A percentile compares a stretch with the other conserved stretches of the same genome.
phyloP scores from a whole-genome alignment of 441 rosid species.

The Isatis lusitanica region DNA sequence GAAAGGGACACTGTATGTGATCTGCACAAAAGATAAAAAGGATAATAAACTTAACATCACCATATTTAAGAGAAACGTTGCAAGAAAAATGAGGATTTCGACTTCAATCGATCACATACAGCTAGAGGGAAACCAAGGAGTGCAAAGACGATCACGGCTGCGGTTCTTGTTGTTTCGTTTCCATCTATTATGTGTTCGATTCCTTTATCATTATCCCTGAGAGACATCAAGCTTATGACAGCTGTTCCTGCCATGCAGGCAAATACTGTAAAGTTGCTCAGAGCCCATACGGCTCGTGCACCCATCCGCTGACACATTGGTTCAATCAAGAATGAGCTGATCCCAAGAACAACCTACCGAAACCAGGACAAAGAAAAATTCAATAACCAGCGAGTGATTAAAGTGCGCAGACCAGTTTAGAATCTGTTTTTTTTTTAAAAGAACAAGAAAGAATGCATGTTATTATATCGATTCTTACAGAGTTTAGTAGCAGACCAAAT shows the following conservation, averaged over 20 bases:
- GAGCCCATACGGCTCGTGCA: slow-evolving; percentile 82
- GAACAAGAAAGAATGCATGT: not conserved
- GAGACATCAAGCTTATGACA: slow-evolving; percentile 69
- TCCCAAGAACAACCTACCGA: slow-evolving; percentile 86
- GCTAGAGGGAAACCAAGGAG: slow-evolving; percentile 97
- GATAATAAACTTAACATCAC: not conserved
- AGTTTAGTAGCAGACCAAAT: slow-evolving; percentile 96
- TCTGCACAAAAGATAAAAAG: slow-evolving; percentile 42
- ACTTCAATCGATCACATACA: slow-evolving; percentile 48
- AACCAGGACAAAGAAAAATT: not conserved
- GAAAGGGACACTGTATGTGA: slow-evolving; percentile 91
- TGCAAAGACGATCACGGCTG: slow-evolving; percentile 75
- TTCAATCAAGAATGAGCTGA: slow-evolving; percentile 84
- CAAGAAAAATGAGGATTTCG: not conserved
- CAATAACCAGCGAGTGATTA: not conserved
- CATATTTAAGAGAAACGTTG: not conserved
- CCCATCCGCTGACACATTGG: slow-evolving; percentile 88
- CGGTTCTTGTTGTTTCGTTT: slow-evolving; percentile 57
- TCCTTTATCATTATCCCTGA: slow-evolving; percentile 51
- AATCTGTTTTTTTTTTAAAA: not conserved
- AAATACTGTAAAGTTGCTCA: slow-evolving; percentile 80
- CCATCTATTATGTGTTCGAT: slow-evolving; percentile 63
- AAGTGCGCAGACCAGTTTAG: not conserved
- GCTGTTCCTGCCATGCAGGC: slow-evolving; percentile 84
- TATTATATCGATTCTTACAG: slow-evolving; percentile 62